These are phyloP conservation scores for Penicillium manginii DNA, from an alignment of 495 filamentous ascomycete species.

Conservation along the genomic window DNA sequence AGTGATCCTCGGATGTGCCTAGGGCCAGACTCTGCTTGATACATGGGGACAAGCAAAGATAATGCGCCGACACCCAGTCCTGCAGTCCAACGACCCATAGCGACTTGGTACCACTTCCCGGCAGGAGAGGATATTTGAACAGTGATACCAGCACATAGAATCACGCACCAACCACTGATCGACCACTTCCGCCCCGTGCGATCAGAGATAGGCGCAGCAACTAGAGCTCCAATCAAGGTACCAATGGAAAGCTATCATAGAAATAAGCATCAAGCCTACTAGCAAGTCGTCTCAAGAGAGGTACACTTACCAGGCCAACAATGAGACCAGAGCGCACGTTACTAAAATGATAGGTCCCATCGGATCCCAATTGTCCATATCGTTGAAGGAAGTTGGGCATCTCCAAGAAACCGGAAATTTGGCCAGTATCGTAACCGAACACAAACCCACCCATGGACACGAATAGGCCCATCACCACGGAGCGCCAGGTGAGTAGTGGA, in stretches of 20 bases:
- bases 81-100: conserved; percentile 59
- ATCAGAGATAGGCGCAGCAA: conserved; percentile 58
- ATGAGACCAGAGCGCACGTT: conserved; percentile 54
- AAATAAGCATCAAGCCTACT: not conserved
- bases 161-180: conserved; percentile 56
- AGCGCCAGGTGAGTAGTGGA: conserved; percentile 41
- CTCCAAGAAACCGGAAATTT: conserved; percentile 58
- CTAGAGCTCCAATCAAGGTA: conserved; percentile 66
- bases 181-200: conserved; percentile 55
- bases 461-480: conserved; percentile 50
- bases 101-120: conserved; percentile 54
- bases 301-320: conserved; percentile 41
- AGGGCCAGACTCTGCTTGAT: conserved; percentile 69
- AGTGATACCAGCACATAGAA: conserved; percentile 64
- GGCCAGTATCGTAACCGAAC: conserved; percentile 46
- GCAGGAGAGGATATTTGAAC: conserved; percentile 63
- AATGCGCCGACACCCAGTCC: conserved; percentile 69
- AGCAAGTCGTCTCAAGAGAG: not conserved
- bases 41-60: conserved; percentile 72
- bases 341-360: conserved; percentile 41
- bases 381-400: conserved; percentile 52
- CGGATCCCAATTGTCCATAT: conserved; percentile 34
- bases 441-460: conserved; percentile 72
- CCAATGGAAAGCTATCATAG: conserved; percentile 58
- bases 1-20: conserved; percentile 66